phyloP scores from a whole-genome alignment of 2,329 filamentous ascomycete genomes.

The Zarea fungicola region DNA sequence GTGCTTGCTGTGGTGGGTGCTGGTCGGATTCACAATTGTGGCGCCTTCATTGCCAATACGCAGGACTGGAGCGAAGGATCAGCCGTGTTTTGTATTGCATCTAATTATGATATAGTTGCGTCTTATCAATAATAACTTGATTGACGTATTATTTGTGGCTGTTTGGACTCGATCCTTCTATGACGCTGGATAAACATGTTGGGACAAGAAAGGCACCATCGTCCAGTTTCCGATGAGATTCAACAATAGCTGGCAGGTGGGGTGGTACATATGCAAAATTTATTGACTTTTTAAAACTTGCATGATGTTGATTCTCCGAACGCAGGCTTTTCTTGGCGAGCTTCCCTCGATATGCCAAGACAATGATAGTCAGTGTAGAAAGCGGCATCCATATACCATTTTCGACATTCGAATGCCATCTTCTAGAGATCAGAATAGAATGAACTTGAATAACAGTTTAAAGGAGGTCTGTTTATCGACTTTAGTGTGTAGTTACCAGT shows the following conservation, averaged over 20 bases:
- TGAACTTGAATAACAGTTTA: no score
- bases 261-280: not conserved
- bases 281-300: not conserved
- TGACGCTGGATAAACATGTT: constrained; percentile 16
- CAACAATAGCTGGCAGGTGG: constrained; percentile 11
- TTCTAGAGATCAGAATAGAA: no score
- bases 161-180: constrained; percentile 18
- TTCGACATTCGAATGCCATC: no score
- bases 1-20: constrained; percentile 24
- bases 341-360: no score
- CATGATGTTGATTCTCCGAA: no score
- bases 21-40: constrained; percentile 21
- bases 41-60: constrained; percentile 24
- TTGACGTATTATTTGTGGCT: constrained; percentile 9
- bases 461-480: no score
- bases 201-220: not conserved
- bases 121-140: constrained; percentile 21
- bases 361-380: no score
- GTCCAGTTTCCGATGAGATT: not conserved
- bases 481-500: no score
- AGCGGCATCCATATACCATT: no score
- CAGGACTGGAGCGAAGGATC: constrained; percentile 19
- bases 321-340: no score
- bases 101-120: constrained; percentile 21
- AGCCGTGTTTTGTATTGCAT: constrained; percentile 22